phyloP scores from a whole-genome alignment of 495 filamentous ascomycete genomes.

The Pseudoneurospora amorphoporcata region DNA sequence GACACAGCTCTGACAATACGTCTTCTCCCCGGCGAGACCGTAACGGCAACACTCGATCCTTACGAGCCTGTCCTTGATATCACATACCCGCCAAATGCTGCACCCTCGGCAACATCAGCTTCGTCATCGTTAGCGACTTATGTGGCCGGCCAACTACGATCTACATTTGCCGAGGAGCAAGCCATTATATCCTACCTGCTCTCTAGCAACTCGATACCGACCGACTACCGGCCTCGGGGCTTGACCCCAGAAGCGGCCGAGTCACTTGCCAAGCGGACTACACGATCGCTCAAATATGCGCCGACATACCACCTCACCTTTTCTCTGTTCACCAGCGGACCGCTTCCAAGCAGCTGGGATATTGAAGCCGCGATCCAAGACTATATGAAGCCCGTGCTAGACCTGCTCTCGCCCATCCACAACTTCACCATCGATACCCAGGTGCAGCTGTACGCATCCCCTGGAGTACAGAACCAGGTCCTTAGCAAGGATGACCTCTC shows the following conservation, averaged over 20 bases:
- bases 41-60: conserved; percentile 51
- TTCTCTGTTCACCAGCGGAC: conserved; percentile 77
- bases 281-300: conserved; percentile 79
- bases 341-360: conserved; percentile 78
- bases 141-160: conserved; percentile 68
- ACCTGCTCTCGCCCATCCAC: conserved; percentile 69
- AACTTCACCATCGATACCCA: conserved; percentile 97
- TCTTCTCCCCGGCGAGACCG: conserved; percentile 53
- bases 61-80: conserved; percentile 68
- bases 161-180: conserved; percentile 79
- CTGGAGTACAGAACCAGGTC: conserved; percentile 57
- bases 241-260: conserved; percentile 32
- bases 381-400: conserved; percentile 72
- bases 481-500: conserved; percentile 80
- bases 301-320: conserved; percentile 94
- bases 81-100: conserved; percentile 64
- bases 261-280: conserved; percentile 47
- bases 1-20: conserved; percentile 60
- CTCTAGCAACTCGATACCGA: conserved; percentile 43
- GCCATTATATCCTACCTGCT: conserved; percentile 78
- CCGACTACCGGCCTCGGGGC: conserved; percentile 35
- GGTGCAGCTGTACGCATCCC: conserved; percentile 82
- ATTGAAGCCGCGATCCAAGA: conserved; percentile 73
- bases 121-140: conserved; percentile 69
- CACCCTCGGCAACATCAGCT: conserved; percentile 56